These are phyloP conservation scores for Ceratocystis papillata DNA, from an alignment of 2,329 filamentous ascomycete species.

Conservation along the genomic window DNA sequence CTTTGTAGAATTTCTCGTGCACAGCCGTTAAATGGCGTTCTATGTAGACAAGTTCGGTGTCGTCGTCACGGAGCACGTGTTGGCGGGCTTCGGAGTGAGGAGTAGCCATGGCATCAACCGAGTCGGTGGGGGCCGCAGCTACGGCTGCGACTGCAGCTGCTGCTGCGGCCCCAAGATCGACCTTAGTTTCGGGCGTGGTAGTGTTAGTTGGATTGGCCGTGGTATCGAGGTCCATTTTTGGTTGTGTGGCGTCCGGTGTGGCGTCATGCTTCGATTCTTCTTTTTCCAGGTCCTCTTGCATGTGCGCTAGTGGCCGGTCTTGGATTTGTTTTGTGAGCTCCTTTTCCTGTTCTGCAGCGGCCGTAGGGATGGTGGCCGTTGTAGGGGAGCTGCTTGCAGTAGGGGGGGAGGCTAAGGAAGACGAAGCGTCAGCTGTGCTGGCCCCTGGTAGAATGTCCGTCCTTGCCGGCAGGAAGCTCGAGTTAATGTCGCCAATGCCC, in stretches of 20 bases:
- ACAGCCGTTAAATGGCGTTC: slow-evolving; percentile 64
- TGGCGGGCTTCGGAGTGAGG: slow-evolving; percentile 35
- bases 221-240: too few relatives aligned
- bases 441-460: slow-evolving; percentile 39
- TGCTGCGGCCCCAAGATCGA: slow-evolving; percentile 20
- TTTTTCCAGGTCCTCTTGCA: slow-evolving; percentile 83
- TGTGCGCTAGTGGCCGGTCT: slow-evolving; percentile 78
- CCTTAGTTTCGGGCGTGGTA: too few relatives aligned
- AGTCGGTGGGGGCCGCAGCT: slow-evolving; percentile 24
- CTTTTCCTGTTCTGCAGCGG: slow-evolving; percentile 63
- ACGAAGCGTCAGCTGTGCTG: neutral
- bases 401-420: slow-evolving; percentile 38
- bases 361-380: neutral
- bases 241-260: too few relatives aligned
- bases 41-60: slow-evolving; percentile 67
- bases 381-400: slow-evolving; percentile 52
- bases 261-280: slow-evolving; percentile 48
- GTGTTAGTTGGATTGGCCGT: too few relatives aligned
- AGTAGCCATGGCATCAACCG: slow-evolving; percentile 27
- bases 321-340: slow-evolving; percentile 78
- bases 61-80: slow-evolving; percentile 78
- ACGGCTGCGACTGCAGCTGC: neutral
- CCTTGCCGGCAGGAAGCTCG: slow-evolving; percentile 82
- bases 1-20: slow-evolving; percentile 70
- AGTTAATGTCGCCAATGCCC: slow-evolving; percentile 97